Percentiles rank a stretch among this genome's conserved stretches.
Evolutionary conservation across 306 rosid species (phyloP).

Genomic region (Oxytropis ochrocephala): DNA sequence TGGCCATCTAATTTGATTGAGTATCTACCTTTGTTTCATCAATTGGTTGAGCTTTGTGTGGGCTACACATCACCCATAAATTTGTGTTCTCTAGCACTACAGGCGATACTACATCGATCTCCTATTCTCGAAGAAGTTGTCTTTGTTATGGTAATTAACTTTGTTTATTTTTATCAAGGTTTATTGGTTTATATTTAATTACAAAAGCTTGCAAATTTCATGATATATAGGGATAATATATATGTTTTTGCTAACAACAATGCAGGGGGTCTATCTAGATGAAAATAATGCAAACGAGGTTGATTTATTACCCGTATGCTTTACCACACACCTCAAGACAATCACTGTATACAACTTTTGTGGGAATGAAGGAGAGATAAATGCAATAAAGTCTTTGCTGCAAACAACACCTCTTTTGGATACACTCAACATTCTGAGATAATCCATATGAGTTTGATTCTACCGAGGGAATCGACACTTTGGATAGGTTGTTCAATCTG

Average conservation of each 20-base stretch:
- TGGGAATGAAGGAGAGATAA: not conserved
- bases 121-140: not conserved
- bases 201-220: no score
- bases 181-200: no score
- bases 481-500: not conserved
- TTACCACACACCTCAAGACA: not conserved
- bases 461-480: not conserved
- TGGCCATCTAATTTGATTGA: accelerated
- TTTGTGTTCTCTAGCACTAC: not conserved
- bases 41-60: not conserved
- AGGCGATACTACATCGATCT: not conserved
- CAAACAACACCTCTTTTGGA: not conserved
- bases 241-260: not conserved
- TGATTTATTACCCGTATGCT: not conserved
- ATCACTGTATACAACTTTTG: not conserved
- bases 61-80: not conserved
- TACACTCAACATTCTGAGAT: not conserved
- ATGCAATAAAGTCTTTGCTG: not conserved
- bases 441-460: not conserved
- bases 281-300: not conserved
- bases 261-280: not conserved
- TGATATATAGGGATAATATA: no score
- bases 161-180: not conserved
- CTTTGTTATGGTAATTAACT: not conserved
- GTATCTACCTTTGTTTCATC: not conserved